Conservation (phyloP, 1,139 yeast species). For the Taphrina populina region DNA sequence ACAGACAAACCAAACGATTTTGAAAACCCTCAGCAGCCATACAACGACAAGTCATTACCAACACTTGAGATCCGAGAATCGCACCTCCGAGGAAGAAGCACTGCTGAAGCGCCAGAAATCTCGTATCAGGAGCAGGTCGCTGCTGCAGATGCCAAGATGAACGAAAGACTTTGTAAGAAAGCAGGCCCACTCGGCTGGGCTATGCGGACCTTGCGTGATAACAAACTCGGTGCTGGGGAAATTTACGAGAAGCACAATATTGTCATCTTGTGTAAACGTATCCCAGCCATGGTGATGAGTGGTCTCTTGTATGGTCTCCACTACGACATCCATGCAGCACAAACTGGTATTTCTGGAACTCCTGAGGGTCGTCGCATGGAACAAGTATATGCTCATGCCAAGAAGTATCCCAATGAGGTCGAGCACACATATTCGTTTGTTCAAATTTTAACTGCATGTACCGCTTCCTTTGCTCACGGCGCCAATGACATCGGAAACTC, state of each 20-base stretch:
- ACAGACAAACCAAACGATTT: constrained; percentile 1
- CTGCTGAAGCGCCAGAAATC: background rate
- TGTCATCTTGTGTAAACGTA: constrained; percentile 19
- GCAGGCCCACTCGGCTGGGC: constrained; percentile 32
- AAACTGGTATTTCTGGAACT: constrained; percentile 41
- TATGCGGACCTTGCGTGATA: constrained; percentile 32
- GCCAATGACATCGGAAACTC: constrained; percentile 80
- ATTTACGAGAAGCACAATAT: constrained; percentile 32
- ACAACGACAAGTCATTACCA: background rate
- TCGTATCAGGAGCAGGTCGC: constrained; percentile 15
- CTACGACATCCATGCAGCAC: constrained; percentile 30
- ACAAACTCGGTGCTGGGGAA: constrained; percentile 23
- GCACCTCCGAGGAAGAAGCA: background rate
- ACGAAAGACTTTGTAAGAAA: constrained; percentile 25
- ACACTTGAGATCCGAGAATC: background rate
- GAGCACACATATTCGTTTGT: constrained; percentile 69
- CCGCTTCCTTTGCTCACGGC: constrained; percentile 81
- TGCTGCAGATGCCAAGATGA: constrained; percentile 22
- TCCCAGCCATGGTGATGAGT: constrained; percentile 28
- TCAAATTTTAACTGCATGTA: constrained; percentile 72
- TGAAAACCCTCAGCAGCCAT: background rate
- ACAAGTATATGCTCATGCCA: constrained; percentile 51
- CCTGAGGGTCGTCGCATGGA: constrained; percentile 44
- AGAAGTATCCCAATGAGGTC: constrained; percentile 67
- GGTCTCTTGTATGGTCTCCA: constrained; percentile 31